Base-by-base conservation (phyloP, 805 yeast genomes). In the Cyberlindnera saturnus region DNA sequence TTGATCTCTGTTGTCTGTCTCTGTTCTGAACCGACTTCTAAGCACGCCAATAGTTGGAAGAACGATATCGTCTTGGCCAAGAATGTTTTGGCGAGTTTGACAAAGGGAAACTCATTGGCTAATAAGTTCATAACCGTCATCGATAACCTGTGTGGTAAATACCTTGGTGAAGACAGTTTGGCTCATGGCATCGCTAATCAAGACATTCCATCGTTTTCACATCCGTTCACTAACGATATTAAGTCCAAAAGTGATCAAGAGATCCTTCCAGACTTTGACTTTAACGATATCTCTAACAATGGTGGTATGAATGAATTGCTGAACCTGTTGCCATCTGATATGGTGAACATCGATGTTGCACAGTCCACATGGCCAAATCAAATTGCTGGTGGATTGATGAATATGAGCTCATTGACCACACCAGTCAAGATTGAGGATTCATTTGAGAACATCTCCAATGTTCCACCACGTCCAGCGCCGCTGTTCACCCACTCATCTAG, bases 1-100 rank as follows among this genome's bases (percentile, higher is more conserved):
- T 60, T 81, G 43, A 75, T 81, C 39, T 79, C 82, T 8, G 69
- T 79, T 41, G 73, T 75, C 9, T 75, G 79, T 50, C 56, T 73
- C 15, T 71, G 77, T 46, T 68, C 79, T 9, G 80, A 77, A 42
- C 73, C 78, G 6, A 52, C 54, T 5, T 70, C 77, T 13, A 66
- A 70, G 39, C 69, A 71, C 50, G 65, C 75, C 2, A 41, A 40
- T 4, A 59, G 58, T 13, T 76, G 81, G 81, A 58, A 51, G 47
- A 56, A 59, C 11, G 74, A 70, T 51, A 69, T 75, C 30, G 61
- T 63, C 14, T 56, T 60, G 14, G 70, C 76, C 4, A 74, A 71
- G 44, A 57, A 57, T 17, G 64, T 70, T 1, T 50, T 75, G 42
- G 45, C 53, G 2, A 58, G 59, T 5, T 57, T 74, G 43, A 55